Evolutionary conservation across 352 stramenopile species (phyloP), one percentile per base, ranked within the genome.

Genomic region (Halophytophthora batemanensis): DNA sequence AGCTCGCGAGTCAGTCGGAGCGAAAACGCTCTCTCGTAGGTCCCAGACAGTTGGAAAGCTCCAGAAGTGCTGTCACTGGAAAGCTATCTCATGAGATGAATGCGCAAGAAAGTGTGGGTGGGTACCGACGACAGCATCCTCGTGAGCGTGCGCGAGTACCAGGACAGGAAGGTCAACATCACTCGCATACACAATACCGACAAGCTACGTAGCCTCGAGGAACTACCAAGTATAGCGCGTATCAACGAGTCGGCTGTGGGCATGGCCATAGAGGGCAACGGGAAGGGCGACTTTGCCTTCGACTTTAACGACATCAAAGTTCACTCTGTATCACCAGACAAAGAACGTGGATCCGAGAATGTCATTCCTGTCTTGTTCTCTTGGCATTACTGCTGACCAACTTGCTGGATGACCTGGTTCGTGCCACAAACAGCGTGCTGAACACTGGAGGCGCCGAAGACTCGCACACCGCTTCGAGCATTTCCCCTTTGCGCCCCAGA

Each of bases 101-200:
- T 99, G 97, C 82, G 97, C 50, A 99, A 99, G 74, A 99, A 99
- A 90, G 96, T 99, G 44, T 99, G 96, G 96, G 96, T 99, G 29
- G 96, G 90, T 48, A 90, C 93, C 11, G 97, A 97, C 55, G 97
- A 99, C 72, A 99, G 99, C 77, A 98, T 99, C 45, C 83, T 99
- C 45, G 93, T 98, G 51, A 98, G 94, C 66, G 93, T 99, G 61
- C 86, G 97, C 68, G 97, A 99, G 66, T 99, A 99, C 84, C 97
- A 99, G 81, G 97, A 99, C 74, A 96, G 98, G 81, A 99, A 99
- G 78, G 96, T 98, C 45, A 96, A 99, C 68, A 93, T 99, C 64
- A 98, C 99, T 62, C 95, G 99, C 82, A 99, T 99, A 76, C 98
- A 98, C 82, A 96, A 97, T 56, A 93, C 92, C 7, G 95, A 98